Percentiles rank a stretch among this genome's conserved stretches.
Evolutionary conservation across 192 early-diverging fungal species (phyloP).

Genomic region (Thoreauomyces humboldtii): DNA sequence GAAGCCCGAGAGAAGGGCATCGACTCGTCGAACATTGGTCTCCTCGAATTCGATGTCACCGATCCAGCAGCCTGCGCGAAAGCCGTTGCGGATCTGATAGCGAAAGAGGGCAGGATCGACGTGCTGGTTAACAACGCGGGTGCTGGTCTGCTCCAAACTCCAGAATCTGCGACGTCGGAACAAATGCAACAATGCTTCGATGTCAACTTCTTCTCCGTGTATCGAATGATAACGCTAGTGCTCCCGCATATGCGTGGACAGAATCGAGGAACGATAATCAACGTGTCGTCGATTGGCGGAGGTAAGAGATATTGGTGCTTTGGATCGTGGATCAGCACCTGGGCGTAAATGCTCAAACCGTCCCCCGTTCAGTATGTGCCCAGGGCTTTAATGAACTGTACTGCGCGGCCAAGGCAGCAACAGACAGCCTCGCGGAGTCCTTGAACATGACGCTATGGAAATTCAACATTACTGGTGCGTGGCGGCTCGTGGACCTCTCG

Average conservation of each 20-base stretch:
- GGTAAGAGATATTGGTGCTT: too few relatives aligned
- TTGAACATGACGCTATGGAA: conserved; percentile 1
- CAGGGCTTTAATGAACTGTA: not conserved
- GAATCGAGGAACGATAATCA: not conserved
- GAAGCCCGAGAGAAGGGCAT: not conserved
- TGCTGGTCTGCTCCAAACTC: not conserved
- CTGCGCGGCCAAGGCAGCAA: not conserved
- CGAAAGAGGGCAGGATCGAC: not conserved
- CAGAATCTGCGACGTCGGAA: not conserved
- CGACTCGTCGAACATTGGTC: not conserved
- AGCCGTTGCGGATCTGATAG: not conserved
- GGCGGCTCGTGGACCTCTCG: too few relatives aligned
- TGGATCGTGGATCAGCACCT: too few relatives aligned
- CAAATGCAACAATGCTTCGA: conserved; percentile 3
- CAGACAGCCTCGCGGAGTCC: not conserved
- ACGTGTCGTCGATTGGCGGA: conserved; percentile 3
- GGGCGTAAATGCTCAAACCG: too few relatives aligned
- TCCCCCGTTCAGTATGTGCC: too few relatives aligned
- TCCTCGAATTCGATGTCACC: not conserved
- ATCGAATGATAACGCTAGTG: not conserved
- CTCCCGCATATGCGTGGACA: conserved; percentile 4
- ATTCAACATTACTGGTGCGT: not conserved
- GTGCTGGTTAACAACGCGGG: conserved; percentile 1
- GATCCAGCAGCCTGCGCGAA: not conserved
- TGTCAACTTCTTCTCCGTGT: conserved; percentile 2